These are phyloP conservation scores for Helianthus tuberosus DNA, from an alignment of 129 eudicot genomes.

Conservation along the genomic window DNA sequence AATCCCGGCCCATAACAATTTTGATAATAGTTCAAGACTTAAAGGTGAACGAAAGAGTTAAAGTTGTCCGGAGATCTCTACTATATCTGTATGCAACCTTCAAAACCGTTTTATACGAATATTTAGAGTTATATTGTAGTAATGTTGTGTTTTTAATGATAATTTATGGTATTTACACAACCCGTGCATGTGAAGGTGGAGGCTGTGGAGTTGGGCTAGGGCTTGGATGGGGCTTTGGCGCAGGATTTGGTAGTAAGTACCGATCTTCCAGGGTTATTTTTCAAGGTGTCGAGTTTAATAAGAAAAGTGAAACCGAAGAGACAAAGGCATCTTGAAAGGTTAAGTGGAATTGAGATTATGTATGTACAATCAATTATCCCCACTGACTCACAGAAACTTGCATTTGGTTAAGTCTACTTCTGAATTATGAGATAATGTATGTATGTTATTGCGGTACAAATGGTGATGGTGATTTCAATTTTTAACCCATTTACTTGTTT, in stretches of 20 bases:
- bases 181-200: constrained; percentile 54
- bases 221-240: constrained; percentile 94
- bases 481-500: neutral
- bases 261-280: constrained; percentile 59
- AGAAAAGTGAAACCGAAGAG: constrained; percentile 32
- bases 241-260: constrained; percentile 74
- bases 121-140: too few relatives aligned
- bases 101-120: too few relatives aligned
- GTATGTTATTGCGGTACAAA: neutral
- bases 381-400: neutral
- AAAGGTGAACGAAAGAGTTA: too few relatives aligned
- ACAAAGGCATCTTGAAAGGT: constrained; percentile 34
- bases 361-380: neutral
- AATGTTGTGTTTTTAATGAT: neutral
- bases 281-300: constrained; percentile 64
- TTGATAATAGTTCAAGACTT: too few relatives aligned
- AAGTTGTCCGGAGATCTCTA: too few relatives aligned
- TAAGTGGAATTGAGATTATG: constrained; percentile 4
- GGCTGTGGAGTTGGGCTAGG: constrained; percentile 94
- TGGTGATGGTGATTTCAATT: neutral
- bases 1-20: too few relatives aligned
- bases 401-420: neutral
- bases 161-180: neutral
- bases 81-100: too few relatives aligned
- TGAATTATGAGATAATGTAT: neutral